Evolutionary conservation across 78 protist genomes (phyloP).

Genomic region (Bodo saltans): DNA sequence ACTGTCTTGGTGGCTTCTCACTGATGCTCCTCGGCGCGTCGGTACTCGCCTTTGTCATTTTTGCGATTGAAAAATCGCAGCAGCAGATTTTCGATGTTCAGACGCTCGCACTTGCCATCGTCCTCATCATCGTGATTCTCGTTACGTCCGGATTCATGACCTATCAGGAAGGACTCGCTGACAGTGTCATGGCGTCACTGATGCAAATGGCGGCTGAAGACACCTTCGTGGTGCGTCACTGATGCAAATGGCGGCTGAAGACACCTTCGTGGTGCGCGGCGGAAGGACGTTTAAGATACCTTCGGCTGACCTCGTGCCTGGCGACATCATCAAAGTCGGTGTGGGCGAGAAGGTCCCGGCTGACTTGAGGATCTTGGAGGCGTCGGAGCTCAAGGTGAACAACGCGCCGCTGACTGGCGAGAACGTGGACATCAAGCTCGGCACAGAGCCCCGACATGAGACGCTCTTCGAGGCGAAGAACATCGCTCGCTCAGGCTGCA

Average conservation of each 20-base stretch:
- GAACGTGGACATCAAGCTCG: background rate
- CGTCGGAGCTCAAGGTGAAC: background rate
- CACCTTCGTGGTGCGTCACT: conserved; percentile 50
- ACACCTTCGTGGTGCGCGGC: conserved; percentile 67
- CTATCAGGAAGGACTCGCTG: conserved; percentile 71
- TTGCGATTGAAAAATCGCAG: no score
- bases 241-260: conserved; percentile 61
- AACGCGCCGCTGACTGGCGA: conserved; percentile 37
- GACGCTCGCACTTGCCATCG: no score
- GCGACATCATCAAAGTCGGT: conserved; percentile 32
- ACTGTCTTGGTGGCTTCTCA: no score
- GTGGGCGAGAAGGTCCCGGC: conserved; percentile 56
- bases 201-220: conserved; percentile 62
- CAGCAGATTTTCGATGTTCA: no score
- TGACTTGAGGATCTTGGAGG: conserved; percentile 33
- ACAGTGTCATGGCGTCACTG: conserved; percentile 76
- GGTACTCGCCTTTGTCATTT: no score
- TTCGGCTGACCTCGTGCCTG: conserved; percentile 36
- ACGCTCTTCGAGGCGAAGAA: conserved; percentile 4
- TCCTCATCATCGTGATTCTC: conserved; percentile 73
- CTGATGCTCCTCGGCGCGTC: conserved; percentile 74
- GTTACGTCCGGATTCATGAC: conserved; percentile 72
- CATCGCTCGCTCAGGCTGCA: conserved; percentile 18
- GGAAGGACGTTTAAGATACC: conserved; percentile 1
- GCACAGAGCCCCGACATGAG: conserved; percentile 23